Evolutionary conservation across 2,329 filamentous ascomycete genomes (phyloP).

Genomic region (Orbilia javanica): DNA sequence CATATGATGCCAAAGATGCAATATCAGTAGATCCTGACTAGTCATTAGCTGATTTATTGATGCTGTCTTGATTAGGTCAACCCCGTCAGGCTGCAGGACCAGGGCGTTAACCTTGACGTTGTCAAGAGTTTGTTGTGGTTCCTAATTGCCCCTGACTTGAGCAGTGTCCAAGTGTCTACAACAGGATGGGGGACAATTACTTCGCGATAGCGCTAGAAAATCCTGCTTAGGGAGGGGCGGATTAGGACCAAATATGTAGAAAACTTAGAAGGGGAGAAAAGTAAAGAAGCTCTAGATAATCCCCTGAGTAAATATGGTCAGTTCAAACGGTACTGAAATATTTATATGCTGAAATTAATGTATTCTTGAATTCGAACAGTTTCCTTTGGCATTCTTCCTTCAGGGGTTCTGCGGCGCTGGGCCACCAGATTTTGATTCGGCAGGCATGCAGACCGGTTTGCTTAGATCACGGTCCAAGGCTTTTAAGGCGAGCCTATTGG

Average conservation of each 20-base stretch:
- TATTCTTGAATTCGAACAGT: too few species aligned
- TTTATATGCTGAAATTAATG: not conserved
- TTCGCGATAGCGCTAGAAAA: not conserved
- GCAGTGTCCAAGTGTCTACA: not conserved
- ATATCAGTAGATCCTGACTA: not conserved
- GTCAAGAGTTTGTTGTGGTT: conserved; percentile 8
- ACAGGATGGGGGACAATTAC: conserved; percentile 1
- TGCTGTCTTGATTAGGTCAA: conserved; percentile 7
- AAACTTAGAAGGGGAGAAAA: not conserved
- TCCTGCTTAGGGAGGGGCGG: not conserved
- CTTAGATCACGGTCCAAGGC: not conserved
- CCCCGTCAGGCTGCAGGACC: not conserved
- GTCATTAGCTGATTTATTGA: not conserved
- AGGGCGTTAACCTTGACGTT: not conserved
- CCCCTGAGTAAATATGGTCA: too few species aligned
- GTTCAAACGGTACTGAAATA: not conserved
- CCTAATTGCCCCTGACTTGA: not conserved
- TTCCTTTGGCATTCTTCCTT: conserved; percentile 25
- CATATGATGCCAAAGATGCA: conserved; percentile 28
- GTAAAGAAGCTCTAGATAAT: not conserved
- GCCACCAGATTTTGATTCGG: not conserved
- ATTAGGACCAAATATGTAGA: not conserved
- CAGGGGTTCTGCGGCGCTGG: not conserved
- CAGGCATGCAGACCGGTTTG: not conserved
- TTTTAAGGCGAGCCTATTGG: not conserved